Evolutionary conservation across 2,329 filamentous ascomycete genomes (phyloP).

Genomic region (Xylariaceae sp.): DNA sequence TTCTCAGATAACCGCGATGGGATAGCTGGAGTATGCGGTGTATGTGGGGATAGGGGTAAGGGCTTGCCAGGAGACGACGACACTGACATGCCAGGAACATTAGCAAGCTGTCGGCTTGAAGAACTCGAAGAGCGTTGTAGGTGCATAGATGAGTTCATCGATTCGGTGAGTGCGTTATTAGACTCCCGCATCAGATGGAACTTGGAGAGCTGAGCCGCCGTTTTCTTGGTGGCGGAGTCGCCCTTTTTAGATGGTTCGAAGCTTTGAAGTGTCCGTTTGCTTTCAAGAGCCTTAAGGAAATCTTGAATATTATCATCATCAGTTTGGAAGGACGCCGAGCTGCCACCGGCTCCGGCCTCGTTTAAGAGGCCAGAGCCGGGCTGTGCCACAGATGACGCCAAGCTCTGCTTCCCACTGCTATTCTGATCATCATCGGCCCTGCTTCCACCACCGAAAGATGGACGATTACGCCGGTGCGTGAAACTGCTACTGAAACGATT

Average conservation of each 20-base stretch:
- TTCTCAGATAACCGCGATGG: slow-evolving; percentile 91
- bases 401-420: slow-evolving; percentile 76
- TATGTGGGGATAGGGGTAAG: slow-evolving; percentile 81
- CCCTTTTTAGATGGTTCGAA: slow-evolving; percentile 66
- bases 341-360: slow-evolving; percentile 61
- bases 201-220: slow-evolving; percentile 73
- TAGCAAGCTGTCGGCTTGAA: slow-evolving; percentile 55
- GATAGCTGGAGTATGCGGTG: slow-evolving; percentile 87
- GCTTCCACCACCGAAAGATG: slow-evolving; percentile 71
- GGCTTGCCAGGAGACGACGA: slow-evolving; percentile 89
- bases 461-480: slow-evolving; percentile 73
- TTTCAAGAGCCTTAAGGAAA: slow-evolving; percentile 84
- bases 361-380: slow-evolving; percentile 78
- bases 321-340: slow-evolving; percentile 63
- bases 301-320: slow-evolving; percentile 94
- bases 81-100: slow-evolving; percentile 68
- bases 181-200: slow-evolving; percentile 89
- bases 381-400: slow-evolving; percentile 63
- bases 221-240: slow-evolving; percentile 68
- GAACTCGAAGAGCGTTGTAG: slow-evolving; percentile 79
- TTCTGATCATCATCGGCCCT: slow-evolving; percentile 68
- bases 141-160: slow-evolving; percentile 84
- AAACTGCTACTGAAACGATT: slow-evolving; percentile 93
- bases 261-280: slow-evolving; percentile 78
- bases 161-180: slow-evolving; percentile 84